Evolutionary conservation across 140 eudicot species (phyloP), one percentile per base, ranked within the genome.

Genomic region (Erigeron philadelphicus): DNA sequence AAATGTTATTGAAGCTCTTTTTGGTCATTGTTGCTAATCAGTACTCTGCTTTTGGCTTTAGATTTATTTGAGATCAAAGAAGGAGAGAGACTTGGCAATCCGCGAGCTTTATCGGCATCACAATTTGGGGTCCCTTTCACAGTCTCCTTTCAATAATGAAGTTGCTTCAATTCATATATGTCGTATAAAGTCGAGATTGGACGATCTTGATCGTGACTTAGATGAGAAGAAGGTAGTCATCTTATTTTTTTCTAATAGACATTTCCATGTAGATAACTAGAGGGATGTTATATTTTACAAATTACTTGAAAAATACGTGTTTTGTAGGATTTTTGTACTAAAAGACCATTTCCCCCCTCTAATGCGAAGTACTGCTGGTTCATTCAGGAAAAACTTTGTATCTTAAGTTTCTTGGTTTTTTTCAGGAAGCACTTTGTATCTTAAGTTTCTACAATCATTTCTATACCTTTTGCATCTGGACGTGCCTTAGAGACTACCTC

Each of bases 81-180:
- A 72, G 60, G 95, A 93, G 55, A 89, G 96, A 78, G 94, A 93
- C 64, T 67, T 17, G 8, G 75, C 45, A n/a, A 80, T 93, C 59
- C 84, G 72, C 49, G 66, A 81, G 65, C 81, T 93, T 68, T 81
- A 77, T 76, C 75, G 50, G 61, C 81, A 75, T 70, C 81, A 78
- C 73, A 89, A 89, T 80, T 61, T 93, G 57, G 98, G 98, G 49
- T 18, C 83, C 60, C 77, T 86, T 65, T 84, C 89, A 21, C 67
- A 65, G 66, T n/a, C 68, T 19, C 90, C 95, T 52, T 83, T 84
- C 65, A 84, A 85, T 70, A 79, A 84, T 54, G 98, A 89, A 47
- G 80, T 81, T 79, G 87, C 85, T 72, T 71, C 35, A 46, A 84
- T 75, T 75, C 82, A 75, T 58, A 74, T 76, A 31, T 78, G 61